Evolutionary conservation across 257 asterid genomes (phyloP).

Genomic region (Linderniella brevidens): DNA sequence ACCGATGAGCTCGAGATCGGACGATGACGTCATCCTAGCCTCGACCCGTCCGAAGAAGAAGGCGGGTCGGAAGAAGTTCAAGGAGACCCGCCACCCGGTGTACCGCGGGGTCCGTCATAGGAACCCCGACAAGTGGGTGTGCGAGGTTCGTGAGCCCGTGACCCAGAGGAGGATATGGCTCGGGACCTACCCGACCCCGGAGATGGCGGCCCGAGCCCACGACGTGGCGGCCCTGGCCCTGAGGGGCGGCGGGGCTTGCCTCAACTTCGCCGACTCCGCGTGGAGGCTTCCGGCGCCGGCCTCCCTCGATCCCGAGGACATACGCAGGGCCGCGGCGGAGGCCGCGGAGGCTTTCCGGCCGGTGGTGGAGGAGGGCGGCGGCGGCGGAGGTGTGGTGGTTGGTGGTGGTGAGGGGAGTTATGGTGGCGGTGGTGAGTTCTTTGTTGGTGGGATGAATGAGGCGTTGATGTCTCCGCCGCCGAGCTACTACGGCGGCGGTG

Average conservation of each 20-base stretch:
- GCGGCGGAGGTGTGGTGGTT: too few species aligned
- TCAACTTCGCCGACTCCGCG: constrained; percentile 60
- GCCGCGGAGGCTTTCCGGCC: constrained; percentile 24
- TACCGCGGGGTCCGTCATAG: constrained; percentile 37
- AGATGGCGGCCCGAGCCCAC: constrained; percentile 85
- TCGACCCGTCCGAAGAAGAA: constrained; percentile 22
- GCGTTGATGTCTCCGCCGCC: too few species aligned
- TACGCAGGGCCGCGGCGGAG: constrained; percentile 32
- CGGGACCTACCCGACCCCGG: constrained; percentile 60
- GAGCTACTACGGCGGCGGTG: too few species aligned
- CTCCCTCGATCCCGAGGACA: constrained; percentile 28
- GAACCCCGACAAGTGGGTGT: constrained; percentile 29
- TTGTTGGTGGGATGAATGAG: constrained; percentile 15
- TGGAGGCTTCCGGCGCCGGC: constrained; percentile 17
- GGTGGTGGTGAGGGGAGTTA: too few species aligned
- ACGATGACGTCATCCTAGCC: constrained; percentile 12
- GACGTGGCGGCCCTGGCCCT: constrained; percentile 75
- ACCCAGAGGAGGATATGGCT: constrained; percentile 56
- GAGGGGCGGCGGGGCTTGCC: constrained; percentile 31
- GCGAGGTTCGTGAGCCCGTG: constrained; percentile 45
- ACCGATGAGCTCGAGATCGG: too few species aligned
- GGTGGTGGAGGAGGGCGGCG: too few species aligned
- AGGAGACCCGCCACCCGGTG: constrained; percentile 42
- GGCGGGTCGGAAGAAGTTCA: constrained; percentile 30
- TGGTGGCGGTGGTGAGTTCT: too few species aligned